Evolutionary conservation across 2,329 filamentous ascomycete species (phyloP).

Genomic region (Xylariomycetidae sp.): DNA sequence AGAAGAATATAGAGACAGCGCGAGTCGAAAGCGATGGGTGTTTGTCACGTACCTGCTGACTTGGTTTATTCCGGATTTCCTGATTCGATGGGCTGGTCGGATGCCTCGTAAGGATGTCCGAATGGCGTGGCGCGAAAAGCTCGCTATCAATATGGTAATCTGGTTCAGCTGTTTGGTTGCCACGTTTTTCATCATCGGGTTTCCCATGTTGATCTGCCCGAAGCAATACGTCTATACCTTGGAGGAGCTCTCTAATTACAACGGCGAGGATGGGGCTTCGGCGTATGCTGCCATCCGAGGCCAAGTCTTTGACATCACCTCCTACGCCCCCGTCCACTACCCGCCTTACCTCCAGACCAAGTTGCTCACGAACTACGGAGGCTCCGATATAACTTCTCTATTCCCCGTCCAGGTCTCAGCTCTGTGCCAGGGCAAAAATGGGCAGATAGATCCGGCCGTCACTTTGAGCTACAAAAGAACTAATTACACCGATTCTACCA

Average conservation of each 20-base stretch:
- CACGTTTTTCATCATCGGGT: constrained; percentile 85
- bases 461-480: constrained; percentile 75
- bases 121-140: constrained; percentile 91
- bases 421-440: constrained; percentile 74
- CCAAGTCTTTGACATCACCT: constrained; percentile 76
- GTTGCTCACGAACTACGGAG: constrained; percentile 73
- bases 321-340: constrained; percentile 74
- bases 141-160: constrained; percentile 97
- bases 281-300: constrained; percentile 83
- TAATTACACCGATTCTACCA: constrained; percentile 68
- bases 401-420: constrained; percentile 95
- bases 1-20: constrained; percentile 73
- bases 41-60: constrained; percentile 79
- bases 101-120: constrained; percentile 93
- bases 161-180: constrained; percentile 78
- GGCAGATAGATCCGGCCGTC: constrained; percentile 63
- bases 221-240: constrained; percentile 83
- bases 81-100: constrained; percentile 69
- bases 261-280: constrained; percentile 63
- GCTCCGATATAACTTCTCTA: constrained; percentile 77
- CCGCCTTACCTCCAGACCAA: constrained; percentile 59
- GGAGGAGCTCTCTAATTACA: constrained; percentile 65
- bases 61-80: constrained; percentile 81
- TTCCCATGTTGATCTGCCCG: constrained; percentile 85
- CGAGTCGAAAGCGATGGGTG: constrained; percentile 86